A percentile compares a stretch with the other conserved stretches of the same genome.
These are phyloP conservation scores for Aspergillus nanangensis DNA, from an alignment of 495 filamentous ascomycete genomes.

Conservation along the genomic window DNA sequence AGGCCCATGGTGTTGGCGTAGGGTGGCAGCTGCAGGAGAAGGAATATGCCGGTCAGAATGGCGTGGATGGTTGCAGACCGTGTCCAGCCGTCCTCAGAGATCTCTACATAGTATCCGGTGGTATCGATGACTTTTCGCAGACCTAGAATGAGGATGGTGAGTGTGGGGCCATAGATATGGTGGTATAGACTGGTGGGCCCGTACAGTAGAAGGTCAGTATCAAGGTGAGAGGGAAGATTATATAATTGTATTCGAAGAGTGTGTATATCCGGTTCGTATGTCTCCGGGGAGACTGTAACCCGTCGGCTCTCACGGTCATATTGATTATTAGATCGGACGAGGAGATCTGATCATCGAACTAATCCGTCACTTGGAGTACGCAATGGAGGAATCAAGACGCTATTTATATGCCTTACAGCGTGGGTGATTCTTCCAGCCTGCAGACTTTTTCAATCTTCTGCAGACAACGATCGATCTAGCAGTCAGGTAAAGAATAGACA, in stretches of 20 bases:
- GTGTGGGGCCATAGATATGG: too few relatives aligned
- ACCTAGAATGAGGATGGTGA: background rate
- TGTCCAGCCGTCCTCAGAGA: constrained; percentile 1
- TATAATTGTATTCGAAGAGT: constrained; percentile 3
- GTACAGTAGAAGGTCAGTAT: constrained; percentile 2
- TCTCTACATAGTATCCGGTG: constrained; percentile 4
- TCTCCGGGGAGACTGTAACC: background rate
- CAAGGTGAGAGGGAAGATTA: constrained; percentile 6
- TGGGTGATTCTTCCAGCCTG: too few relatives aligned
- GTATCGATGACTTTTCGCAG: background rate
- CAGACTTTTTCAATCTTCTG: too few relatives aligned
- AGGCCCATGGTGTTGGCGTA: constrained; percentile 2
- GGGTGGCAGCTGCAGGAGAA: constrained; percentile 1
- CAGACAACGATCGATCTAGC: too few relatives aligned
- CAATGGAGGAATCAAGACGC: too few relatives aligned
- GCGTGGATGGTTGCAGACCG: constrained; percentile 5
- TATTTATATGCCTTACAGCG: too few relatives aligned
- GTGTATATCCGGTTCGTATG: constrained; percentile 6
- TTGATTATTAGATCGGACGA: background rate
- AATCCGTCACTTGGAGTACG: too few relatives aligned
- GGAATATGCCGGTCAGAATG: background rate
- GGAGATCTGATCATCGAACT: too few relatives aligned
- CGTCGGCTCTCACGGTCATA: background rate
- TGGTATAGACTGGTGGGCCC: too few relatives aligned
- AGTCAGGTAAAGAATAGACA: too few relatives aligned